These are phyloP conservation scores for Eudorina sp. DNA, from an alignment of 139 green algal species.

Conservation along the genomic window DNA sequence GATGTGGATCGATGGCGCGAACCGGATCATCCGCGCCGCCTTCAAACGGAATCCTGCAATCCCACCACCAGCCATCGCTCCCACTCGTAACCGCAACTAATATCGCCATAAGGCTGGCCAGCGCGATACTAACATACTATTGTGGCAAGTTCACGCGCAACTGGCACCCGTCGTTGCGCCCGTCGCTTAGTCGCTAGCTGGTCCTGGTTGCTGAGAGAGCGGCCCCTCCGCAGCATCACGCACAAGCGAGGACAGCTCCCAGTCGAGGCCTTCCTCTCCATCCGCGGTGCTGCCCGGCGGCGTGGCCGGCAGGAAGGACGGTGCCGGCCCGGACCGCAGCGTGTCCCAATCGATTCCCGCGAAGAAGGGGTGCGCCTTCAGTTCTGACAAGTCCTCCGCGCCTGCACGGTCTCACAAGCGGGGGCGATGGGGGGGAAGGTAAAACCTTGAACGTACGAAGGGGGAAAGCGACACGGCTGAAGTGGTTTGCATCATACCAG, in stretches of 20 bases:
- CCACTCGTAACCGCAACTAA: too few species aligned
- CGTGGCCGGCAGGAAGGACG: slow-evolving; percentile 40
- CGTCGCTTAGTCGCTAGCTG: too few species aligned
- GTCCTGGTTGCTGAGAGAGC: too few species aligned
- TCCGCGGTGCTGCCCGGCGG: background rate
- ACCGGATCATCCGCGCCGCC: too few species aligned
- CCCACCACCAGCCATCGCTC: too few species aligned
- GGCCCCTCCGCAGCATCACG: slow-evolving; percentile 19
- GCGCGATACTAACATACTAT: too few species aligned
- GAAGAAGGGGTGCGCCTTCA: slow-evolving; percentile 83
- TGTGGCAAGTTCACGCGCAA: too few species aligned
- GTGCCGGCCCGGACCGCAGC: slow-evolving; percentile 47
- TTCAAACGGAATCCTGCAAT: too few species aligned
- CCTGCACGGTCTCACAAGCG: slow-evolving; percentile 19
- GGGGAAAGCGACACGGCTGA: background rate
- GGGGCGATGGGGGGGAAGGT: background rate
- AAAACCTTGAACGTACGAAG: background rate
- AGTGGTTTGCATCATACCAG: too few species aligned
- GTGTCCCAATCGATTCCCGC: slow-evolving; percentile 61
- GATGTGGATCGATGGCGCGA: too few species aligned
- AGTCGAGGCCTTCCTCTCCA: slow-evolving; percentile 62
- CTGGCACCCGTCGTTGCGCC: too few species aligned
- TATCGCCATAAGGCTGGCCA: too few species aligned
- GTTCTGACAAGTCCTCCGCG: slow-evolving; percentile 66
- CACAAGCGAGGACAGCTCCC: slow-evolving; percentile 70